phyloP scores from a whole-genome alignment of 768 basidiomycete species.

The Rhodosporidiobolus odoratus region DNA sequence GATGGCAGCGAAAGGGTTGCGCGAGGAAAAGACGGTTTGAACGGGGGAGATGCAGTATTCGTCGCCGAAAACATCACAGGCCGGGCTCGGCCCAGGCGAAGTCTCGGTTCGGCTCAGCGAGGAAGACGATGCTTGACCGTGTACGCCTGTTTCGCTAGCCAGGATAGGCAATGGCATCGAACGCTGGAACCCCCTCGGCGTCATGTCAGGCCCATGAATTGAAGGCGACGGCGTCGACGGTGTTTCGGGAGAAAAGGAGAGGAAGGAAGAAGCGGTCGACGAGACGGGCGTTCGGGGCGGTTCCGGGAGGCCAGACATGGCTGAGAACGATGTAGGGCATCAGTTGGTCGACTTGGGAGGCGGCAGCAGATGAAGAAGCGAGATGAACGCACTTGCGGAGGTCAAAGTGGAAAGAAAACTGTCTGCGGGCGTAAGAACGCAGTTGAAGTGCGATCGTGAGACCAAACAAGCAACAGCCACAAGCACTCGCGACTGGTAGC shows the following conservation, averaged over 20 bases:
- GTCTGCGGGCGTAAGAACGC: too few relatives aligned
- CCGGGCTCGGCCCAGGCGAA: too few relatives aligned
- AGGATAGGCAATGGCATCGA: neutral
- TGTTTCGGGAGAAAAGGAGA: constrained; percentile 18
- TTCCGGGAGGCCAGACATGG: neutral
- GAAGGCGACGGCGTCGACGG: neutral
- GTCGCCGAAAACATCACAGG: neutral
- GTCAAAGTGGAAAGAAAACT: too few relatives aligned
- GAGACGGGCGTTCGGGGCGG: constrained; percentile 10
- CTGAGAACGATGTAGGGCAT: neutral
- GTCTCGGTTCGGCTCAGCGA: too few relatives aligned
- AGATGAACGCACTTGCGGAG: neutral
- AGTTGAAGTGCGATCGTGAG: too few relatives aligned
- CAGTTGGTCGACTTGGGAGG: neutral
- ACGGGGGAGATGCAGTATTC: neutral
- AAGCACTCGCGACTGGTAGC: too few relatives aligned
- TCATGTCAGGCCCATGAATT: neutral
- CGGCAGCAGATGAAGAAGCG: neutral
- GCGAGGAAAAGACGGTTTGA: neutral
- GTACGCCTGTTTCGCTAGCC: neutral
- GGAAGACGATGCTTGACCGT: neutral
- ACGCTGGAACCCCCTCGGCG: neutral
- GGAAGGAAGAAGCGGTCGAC: constrained; percentile 10
- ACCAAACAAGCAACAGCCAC: too few relatives aligned
- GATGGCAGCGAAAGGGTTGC: constrained; percentile 1